Conservation (phyloP, 306 rosid species). For the Boehmeria nivea region DNA sequence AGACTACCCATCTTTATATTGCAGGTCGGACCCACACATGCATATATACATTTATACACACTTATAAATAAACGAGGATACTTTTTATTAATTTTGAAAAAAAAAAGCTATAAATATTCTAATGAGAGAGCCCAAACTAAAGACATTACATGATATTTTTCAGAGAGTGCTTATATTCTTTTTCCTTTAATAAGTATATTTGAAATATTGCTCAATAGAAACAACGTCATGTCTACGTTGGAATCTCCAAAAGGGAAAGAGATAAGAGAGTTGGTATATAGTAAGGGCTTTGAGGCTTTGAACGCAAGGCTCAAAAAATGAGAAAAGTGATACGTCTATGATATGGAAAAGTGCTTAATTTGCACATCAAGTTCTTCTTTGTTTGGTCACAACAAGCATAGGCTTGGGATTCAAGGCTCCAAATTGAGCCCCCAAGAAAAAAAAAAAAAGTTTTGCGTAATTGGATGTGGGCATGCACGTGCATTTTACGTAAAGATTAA, state of each 20-base stretch:
- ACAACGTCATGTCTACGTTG: conserved; percentile 28
- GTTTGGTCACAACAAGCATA: background rate
- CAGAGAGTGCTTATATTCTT: background rate
- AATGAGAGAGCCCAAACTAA: background rate
- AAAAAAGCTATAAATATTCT: background rate
- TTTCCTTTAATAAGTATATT: conserved; percentile 1
- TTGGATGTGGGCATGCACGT: conserved; percentile 27
- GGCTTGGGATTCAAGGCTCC: conserved; percentile 41
- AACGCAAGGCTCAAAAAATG: conserved; percentile 25
- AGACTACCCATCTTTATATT: background rate
- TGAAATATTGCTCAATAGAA: background rate
- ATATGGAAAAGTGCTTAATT: background rate
- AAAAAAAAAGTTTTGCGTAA: background rate
- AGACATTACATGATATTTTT: background rate
- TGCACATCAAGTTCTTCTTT: conserved; percentile 13
- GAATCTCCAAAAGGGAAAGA: conserved; percentile 20
- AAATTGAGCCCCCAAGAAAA: background rate
- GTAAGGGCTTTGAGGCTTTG: conserved; percentile 22
- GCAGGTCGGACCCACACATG: conserved; percentile 5
- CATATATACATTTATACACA: no score
- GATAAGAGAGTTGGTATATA: background rate
- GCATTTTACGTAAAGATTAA: conserved; percentile 51
- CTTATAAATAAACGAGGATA: no score
- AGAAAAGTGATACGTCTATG: conserved; percentile 4
- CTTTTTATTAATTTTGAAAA: no score